phyloP scores from a whole-genome alignment of 2,329 filamentous ascomycete genomes.

The Exophiala mesophila region DNA sequence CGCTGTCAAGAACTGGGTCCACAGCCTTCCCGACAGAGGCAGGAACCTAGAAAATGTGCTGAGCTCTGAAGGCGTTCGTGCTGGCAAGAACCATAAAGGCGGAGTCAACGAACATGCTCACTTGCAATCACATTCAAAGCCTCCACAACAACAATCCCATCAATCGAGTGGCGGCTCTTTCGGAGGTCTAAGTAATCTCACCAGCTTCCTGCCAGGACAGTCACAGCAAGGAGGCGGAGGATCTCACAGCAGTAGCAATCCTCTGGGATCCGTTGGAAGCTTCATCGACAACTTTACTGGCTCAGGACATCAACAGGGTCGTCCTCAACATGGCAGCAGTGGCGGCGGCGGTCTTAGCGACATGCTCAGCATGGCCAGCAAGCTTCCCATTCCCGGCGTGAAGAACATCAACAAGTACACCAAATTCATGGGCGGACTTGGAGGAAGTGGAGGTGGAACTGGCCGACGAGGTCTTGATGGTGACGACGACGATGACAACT shows the following conservation, averaged over 20 bases:
- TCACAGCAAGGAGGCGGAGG: constrained; percentile 9
- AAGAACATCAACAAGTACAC: constrained; percentile 22
- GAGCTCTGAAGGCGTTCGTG: constrained; percentile 74
- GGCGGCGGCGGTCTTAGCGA: constrained; percentile 19
- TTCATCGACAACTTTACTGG: constrained; percentile 18
- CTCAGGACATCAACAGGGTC: constrained; percentile 6
- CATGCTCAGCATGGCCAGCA: constrained; percentile 22
- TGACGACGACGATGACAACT: constrained; percentile 7
- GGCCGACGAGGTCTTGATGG: constrained; percentile 14
- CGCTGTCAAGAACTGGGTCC: constrained; percentile 75
- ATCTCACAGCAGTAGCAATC: constrained; percentile 7
- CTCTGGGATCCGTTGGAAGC: constrained; percentile 19
- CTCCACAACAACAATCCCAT: constrained; percentile 8
- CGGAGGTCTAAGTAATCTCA: constrained; percentile 13
- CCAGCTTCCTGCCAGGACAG: constrained; percentile 18
- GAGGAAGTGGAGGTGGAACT: constrained; percentile 17
- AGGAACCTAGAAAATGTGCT: constrained; percentile 69
- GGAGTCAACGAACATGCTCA: constrained; percentile 25
- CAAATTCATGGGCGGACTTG: constrained; percentile 21
- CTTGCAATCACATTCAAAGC: constrained; percentile 4
- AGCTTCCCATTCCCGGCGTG: constrained; percentile 25
- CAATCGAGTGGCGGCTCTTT: constrained; percentile 7
- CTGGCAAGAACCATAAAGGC: constrained; percentile 69
- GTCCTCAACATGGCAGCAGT: constrained; percentile 6
- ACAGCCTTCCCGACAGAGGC: constrained; percentile 61